These are phyloP conservation scores for Penicillium herquei DNA, from an alignment of 495 filamentous ascomycete species.

Conservation along the genomic window DNA sequence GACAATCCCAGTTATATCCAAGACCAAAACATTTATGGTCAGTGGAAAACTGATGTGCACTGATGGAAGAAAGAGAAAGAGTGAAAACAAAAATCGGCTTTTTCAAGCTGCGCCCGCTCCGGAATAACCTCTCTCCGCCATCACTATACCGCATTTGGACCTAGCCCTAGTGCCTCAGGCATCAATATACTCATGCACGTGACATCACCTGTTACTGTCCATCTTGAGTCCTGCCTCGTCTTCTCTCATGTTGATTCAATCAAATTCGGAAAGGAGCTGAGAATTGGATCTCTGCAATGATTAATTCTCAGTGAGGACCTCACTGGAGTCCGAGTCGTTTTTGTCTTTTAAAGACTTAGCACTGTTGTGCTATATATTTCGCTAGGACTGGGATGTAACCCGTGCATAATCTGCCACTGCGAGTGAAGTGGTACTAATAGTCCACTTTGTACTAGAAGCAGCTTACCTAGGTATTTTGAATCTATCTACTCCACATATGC, in stretches of 20 bases:
- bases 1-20: not conserved
- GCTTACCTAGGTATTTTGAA: too few relatives aligned
- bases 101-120: conserved; percentile 23
- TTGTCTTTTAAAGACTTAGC: too few relatives aligned
- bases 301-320: too few relatives aligned
- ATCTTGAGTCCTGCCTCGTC: not conserved
- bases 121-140: conserved; percentile 7
- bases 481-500: too few relatives aligned
- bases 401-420: too few relatives aligned
- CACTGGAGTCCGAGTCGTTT: too few relatives aligned
- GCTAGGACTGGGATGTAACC: too few relatives aligned
- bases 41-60: conserved; percentile 11
- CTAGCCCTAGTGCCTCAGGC: conserved; percentile 7
- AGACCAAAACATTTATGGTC: conserved; percentile 22
- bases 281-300: too few relatives aligned
- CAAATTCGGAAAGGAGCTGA: too few relatives aligned
- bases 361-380: too few relatives aligned
- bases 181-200: not conserved
- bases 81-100: conserved; percentile 20
- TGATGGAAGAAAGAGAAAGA: conserved; percentile 19
- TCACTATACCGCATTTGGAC: not conserved
- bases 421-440: too few relatives aligned
- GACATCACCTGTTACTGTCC: not conserved
- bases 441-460: too few relatives aligned
- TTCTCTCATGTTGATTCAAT: not conserved